Conservation (phyloP, 23 red algal genomes). For the Gracilaria domingensis region DNA sequence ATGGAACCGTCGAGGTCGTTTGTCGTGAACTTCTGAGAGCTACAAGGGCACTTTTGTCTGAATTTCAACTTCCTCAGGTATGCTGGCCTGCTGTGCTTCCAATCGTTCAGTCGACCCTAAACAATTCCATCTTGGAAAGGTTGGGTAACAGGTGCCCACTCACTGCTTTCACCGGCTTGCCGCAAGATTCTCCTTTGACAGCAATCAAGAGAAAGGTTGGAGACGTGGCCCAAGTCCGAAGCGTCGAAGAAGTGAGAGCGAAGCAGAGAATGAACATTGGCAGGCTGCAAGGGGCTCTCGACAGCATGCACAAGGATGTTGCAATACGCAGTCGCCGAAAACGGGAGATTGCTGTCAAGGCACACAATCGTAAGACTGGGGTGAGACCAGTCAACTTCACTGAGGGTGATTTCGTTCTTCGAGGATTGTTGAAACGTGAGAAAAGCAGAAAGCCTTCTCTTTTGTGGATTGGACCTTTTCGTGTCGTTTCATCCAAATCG, state of each 20-base stretch:
- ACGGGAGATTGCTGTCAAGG: not conserved
- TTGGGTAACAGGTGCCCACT: not conserved
- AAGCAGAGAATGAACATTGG: not conserved
- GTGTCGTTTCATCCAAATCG: not conserved
- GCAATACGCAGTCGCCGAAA: not conserved
- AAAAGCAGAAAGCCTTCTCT: constrained; percentile 1
- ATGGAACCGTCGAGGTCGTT: constrained; percentile 54
- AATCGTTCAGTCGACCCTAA: constrained; percentile 15
- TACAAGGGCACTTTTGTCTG: constrained; percentile 28
- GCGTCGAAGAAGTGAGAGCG: not conserved
- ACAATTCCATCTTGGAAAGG: constrained; percentile 19
- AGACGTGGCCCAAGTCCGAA: not conserved
- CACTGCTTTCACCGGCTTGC: not conserved
- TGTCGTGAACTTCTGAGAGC: constrained; percentile 10
- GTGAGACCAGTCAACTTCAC: constrained; percentile 5
- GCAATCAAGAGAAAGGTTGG: not conserved
- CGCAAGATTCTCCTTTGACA: not conserved
- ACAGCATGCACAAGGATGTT: constrained; percentile 26
- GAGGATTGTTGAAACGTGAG: not conserved
- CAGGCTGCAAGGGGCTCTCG: not conserved
- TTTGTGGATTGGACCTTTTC: constrained; percentile 17
- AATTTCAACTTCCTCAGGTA: constrained; percentile 11
- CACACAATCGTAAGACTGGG: constrained; percentile 32
- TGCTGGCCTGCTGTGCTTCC: constrained; percentile 29
- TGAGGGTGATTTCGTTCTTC: constrained; percentile 28